Base-by-base conservation (phyloP, 345 rosid genomes). In the Eucalyptus grandis region DNA sequence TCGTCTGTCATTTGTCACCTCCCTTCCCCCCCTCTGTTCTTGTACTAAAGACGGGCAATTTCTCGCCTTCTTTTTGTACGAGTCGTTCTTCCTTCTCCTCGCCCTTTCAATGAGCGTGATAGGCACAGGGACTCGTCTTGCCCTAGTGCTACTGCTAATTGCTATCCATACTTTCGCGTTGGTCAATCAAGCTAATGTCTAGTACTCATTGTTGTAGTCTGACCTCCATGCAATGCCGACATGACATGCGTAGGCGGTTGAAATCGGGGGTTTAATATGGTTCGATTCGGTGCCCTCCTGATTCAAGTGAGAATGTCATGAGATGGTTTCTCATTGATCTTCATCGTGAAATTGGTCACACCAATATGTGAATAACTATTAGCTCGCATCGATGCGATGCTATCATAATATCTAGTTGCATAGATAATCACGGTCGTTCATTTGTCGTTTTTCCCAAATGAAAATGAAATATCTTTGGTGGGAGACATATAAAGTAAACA, bases 201-300 rank as follows among this genome's bases (percentile, higher is more conserved):
- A n/a, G 10, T n/a, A n/a, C 77, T 14, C 22, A 65, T 65, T n/a
- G 9, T n/a, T n/a, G 31, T 65, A 12, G 31, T 34, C 77, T 9
- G 40, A n/a, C 40, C 19, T n/a, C 10, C 21, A n/a, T 15, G 37
- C 11, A n/a, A 65, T 65, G 17, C 77, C 6, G 37, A n/a, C 77
- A 15, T n/a, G 77, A 65, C 77, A n/a, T 34, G 17, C 11, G 72
- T 65, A 65, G 77, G 40, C 11, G 37, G 37, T 65, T 5, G 77
- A 65, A 65, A 65, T 65, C 10, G 37, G 72, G 69, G 9, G 34
- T 62, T 30, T 62, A 14, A 30, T 62, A 8, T 7, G 72, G 31
- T 62, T n/a, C 3, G 31, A 30, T 0, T 62, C 5, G 21, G 40
- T 0, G 3, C 40, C 37, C n/a, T n/a, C 77, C 40, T 4, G 5